phyloP scores from a whole-genome alignment of 805 yeast genomes.

The Jamesozyma gamospora region DNA sequence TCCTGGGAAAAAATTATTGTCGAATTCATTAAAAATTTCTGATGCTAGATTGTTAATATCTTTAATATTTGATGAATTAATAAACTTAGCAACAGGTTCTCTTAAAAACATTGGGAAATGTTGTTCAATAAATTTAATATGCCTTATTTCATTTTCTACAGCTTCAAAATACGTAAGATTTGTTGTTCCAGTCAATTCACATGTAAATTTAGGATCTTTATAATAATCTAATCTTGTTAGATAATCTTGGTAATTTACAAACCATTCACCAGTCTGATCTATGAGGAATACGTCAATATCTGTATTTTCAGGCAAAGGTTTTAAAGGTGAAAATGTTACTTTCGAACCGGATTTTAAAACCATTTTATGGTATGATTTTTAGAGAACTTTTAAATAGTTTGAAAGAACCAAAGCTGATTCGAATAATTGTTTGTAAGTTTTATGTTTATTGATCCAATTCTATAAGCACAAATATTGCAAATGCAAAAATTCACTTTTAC shows the following conservation, averaged over 20 bases:
- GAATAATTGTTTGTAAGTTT: too few relatives aligned
- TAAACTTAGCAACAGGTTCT: constrained; percentile 70
- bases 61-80: constrained; percentile 68
- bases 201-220: constrained; percentile 63
- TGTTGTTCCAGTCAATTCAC: constrained; percentile 87
- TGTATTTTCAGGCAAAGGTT: constrained; percentile 20
- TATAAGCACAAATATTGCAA: too few relatives aligned
- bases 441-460: too few relatives aligned
- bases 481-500: too few relatives aligned
- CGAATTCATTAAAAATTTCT: constrained; percentile 61
- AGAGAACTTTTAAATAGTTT: too few relatives aligned
- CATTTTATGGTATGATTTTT: background rate
- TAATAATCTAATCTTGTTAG: constrained; percentile 58
- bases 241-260: constrained; percentile 64
- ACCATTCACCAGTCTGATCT: constrained; percentile 81
- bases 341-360: background rate
- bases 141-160: constrained; percentile 53
- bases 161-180: constrained; percentile 86
- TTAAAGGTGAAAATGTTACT: constrained; percentile 10
- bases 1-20: constrained; percentile 78
- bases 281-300: constrained; percentile 64
- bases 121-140: constrained; percentile 50
- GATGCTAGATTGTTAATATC: constrained; percentile 78
- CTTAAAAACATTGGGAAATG: constrained; percentile 79
- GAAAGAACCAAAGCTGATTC: too few relatives aligned